Conservation (phyloP, 805 yeast genomes). For the Sugiyamaella chiloensis region DNA sequence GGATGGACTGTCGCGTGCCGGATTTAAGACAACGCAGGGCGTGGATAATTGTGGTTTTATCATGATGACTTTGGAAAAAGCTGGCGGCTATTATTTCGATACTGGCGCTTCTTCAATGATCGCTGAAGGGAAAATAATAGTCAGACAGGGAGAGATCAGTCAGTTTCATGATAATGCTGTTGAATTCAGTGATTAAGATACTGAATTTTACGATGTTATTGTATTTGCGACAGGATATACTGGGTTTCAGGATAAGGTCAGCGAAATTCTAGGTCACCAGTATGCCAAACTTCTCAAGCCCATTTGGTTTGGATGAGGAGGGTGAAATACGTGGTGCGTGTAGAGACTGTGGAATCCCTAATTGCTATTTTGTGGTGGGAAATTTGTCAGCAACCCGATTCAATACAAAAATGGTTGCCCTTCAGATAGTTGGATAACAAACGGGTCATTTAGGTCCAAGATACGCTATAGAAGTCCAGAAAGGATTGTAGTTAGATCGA, state of each 20-base stretch:
- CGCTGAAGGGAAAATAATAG: conserved; percentile 38
- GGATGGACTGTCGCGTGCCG: conserved; percentile 35
- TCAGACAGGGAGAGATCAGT: conserved; percentile 38
- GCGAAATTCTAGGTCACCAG: conserved; percentile 22
- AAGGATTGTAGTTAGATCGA: not conserved
- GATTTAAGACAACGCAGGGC: conserved; percentile 43
- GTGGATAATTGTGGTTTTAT: conserved; percentile 44
- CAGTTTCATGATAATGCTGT: conserved; percentile 40
- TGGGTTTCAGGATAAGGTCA: conserved; percentile 43
- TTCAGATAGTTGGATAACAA: conserved; percentile 39
- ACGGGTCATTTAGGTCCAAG: conserved; percentile 18
- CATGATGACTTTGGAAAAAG: conserved; percentile 40
- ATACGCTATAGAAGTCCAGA: conserved; percentile 22
- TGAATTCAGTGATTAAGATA: conserved; percentile 39
- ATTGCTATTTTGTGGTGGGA: conserved; percentile 44
- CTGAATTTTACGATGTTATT: conserved; percentile 37
- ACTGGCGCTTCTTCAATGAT: conserved; percentile 44
- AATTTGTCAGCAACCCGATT: conserved; percentile 40
- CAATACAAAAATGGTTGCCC: conserved; percentile 40
- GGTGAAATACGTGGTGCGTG: conserved; percentile 42
- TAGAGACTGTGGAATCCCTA: conserved; percentile 39
- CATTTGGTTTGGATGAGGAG: conserved; percentile 36
- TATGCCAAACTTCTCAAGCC: not conserved
- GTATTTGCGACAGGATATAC: conserved; percentile 48
- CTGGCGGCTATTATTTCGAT: conserved; percentile 48